These are phyloP conservation scores for Mortierella sp. DNA, from an alignment of 371 early-diverging fungal genomes.

Conservation along the genomic window DNA sequence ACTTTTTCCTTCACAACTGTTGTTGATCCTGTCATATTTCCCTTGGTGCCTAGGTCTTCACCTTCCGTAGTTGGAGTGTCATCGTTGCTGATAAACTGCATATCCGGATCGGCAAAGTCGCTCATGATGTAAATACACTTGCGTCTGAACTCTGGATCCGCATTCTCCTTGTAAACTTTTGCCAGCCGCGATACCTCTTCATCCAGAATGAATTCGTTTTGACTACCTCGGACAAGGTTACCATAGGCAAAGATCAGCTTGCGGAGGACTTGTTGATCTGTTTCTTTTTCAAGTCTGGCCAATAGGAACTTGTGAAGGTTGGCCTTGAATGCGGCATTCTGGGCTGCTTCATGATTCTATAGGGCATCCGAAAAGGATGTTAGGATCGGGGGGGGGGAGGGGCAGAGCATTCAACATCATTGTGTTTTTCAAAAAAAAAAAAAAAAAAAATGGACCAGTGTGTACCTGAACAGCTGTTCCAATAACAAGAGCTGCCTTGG, in stretches of 20 bases:
- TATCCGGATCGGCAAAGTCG: conserved; percentile 56
- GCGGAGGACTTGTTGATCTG: conserved; percentile 48
- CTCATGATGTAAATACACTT: conserved; percentile 52
- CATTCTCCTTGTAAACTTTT: conserved; percentile 27
- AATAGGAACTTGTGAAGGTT: conserved; percentile 53
- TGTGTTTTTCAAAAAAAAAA: too few relatives aligned
- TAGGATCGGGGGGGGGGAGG: too few relatives aligned
- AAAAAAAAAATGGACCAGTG: conserved; percentile 12
- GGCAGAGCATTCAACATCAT: too few relatives aligned
- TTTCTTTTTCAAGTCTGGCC: conserved; percentile 43
- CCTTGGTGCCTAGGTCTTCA: background rate
- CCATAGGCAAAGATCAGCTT: conserved; percentile 62
- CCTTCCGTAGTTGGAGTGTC: background rate
- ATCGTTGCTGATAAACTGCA: conserved; percentile 24
- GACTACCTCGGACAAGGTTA: conserved; percentile 60
- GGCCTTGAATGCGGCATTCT: conserved; percentile 45
- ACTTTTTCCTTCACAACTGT: background rate
- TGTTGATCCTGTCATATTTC: background rate
- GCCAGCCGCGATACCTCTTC: conserved; percentile 46
- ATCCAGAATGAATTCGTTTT: conserved; percentile 50
- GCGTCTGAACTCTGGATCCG: conserved; percentile 29
- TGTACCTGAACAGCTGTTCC: conserved; percentile 56
- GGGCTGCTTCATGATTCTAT: conserved; percentile 64
- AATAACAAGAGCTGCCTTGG: conserved; percentile 43
- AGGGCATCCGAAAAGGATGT: conserved; percentile 15